A percentile compares a stretch with the other conserved stretches of the same genome.
These are phyloP conservation scores for Candida maesae DNA, from an alignment of 805 yeast species.

Conservation along the genomic window DNA sequence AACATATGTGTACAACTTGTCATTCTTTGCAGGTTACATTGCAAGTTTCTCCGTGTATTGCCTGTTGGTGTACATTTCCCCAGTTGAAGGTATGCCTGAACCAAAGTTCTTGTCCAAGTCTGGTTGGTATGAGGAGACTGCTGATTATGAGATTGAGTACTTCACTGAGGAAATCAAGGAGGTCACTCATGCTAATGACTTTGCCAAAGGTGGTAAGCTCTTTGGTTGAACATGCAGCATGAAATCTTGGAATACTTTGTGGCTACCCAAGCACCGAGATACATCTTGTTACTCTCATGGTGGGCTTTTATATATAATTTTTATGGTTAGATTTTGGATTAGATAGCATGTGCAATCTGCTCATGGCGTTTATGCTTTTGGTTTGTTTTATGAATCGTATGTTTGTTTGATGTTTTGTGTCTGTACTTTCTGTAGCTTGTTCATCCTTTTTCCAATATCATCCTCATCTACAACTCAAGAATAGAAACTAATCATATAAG, in stretches of 20 bases:
- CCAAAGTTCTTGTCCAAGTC: conserved; percentile 38
- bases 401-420: too few species aligned
- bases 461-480: not conserved
- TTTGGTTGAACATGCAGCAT: conserved; percentile 1
- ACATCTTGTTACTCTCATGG: too few species aligned
- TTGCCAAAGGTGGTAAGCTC: conserved; percentile 9
- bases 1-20: conserved; percentile 63
- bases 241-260: too few species aligned
- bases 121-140: conserved; percentile 42
- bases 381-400: too few species aligned
- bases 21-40: conserved; percentile 74
- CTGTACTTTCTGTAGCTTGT: too few species aligned
- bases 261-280: too few species aligned
- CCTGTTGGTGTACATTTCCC: conserved; percentile 47
- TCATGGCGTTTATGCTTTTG: too few species aligned
- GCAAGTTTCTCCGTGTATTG: conserved; percentile 54
- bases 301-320: too few species aligned
- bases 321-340: too few species aligned
- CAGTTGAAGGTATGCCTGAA: conserved; percentile 45
- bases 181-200: conserved; percentile 19
- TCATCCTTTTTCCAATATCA: not conserved
- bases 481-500: conserved; percentile 9
- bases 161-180: conserved; percentile 15
- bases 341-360: too few species aligned
- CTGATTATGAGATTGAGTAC: conserved; percentile 12